Percentiles rank a stretch among this genome's conserved stretches.
phyloP scores from a whole-genome alignment of 164 flowering plant genomes.

The Vitis rotundifolia region DNA sequence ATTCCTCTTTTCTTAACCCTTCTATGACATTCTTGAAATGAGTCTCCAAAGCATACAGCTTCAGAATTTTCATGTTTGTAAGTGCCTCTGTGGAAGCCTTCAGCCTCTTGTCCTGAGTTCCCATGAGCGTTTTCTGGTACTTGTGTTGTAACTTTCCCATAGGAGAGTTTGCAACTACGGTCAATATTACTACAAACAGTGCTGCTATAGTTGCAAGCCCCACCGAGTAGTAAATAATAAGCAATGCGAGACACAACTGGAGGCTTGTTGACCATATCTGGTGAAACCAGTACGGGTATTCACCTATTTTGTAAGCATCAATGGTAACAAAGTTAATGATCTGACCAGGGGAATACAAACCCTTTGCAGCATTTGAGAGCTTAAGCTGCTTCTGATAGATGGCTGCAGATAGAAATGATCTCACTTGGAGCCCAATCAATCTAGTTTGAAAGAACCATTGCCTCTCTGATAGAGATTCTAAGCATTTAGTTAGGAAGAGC shows the following conservation, averaged over 20 bases:
- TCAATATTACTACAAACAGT: conserved; percentile 20
- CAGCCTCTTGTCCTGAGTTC: conserved; percentile 28
- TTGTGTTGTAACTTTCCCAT: conserved; percentile 39
- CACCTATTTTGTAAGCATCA: conserved; percentile 63
- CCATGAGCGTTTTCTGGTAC: conserved; percentile 29
- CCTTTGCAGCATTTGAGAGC: too few species aligned
- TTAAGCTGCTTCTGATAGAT: too few species aligned
- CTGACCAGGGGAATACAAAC: too few species aligned
- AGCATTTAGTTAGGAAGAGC: too few species aligned
- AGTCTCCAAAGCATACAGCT: conserved; percentile 51
- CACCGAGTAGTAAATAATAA: conserved; percentile 29
- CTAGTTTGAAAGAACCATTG: too few species aligned
- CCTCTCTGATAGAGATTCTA: too few species aligned
- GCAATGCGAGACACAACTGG: conserved; percentile 34
- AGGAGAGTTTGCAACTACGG: conserved; percentile 23
- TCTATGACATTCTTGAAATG: conserved; percentile 38
- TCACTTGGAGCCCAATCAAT: too few species aligned
- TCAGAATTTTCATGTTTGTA: conserved; percentile 46
- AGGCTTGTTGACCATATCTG: conserved; percentile 46
- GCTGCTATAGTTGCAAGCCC: conserved; percentile 46
- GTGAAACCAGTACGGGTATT: conserved; percentile 50
- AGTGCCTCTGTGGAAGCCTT: conserved; percentile 42
- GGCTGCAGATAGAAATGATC: too few species aligned
- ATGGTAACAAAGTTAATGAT: conserved; percentile 18
- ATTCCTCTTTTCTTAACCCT: conserved; percentile 33